Base-by-base conservation (phyloP, 192 early-diverging fungal species). In the Coemansia sp. region DNA sequence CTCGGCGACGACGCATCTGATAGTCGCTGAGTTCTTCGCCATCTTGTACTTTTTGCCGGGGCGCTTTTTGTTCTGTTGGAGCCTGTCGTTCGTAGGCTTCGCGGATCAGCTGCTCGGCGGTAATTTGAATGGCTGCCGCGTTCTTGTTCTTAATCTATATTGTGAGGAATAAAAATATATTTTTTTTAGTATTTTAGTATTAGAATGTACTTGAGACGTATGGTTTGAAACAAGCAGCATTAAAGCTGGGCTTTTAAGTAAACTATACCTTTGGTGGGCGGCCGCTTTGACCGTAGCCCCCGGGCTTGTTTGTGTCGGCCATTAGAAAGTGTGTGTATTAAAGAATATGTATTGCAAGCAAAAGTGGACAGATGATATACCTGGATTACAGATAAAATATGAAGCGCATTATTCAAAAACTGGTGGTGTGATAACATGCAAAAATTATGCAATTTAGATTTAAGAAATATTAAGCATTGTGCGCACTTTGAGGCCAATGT, bases 51-150 rank as follows among this genome's bases (percentile, higher is more conserved):
- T 77, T 97, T 89, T 68, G 89, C 78, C 9, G 93, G 80, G 44
- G 85, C 72, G 46, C 75, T 66, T 57, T 82, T 72, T 28, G 81
- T 77, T 6, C 78, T 48, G 64, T 89, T n/a, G n/a, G n/a, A 82
- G 39, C 82, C 58, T 51, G 83, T 67, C 88, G 85, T 47, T 93
- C 91, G 55, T 90, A 87, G 10, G 93, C 90, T 64, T 99, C 97
- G 29, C 93, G 84, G 22, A 99, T 83, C 39, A 99, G 89, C 77
- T 99, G 97, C 78, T 99, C 97, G 11, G 97, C 97, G 18, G 95
- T 98, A 70, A 99, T 99, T 70, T 99, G 97, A 14, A 97, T 81
- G 6, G 87, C 82, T n/a, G 94, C 93, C 2, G 97, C 86, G 72
- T 88, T 95, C 81, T 99, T 99, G 79, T 99, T 97, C 70, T 95